phyloP scores from a whole-genome alignment of 1,139 yeast species.

The Lodderomyces jiufengensis region DNA sequence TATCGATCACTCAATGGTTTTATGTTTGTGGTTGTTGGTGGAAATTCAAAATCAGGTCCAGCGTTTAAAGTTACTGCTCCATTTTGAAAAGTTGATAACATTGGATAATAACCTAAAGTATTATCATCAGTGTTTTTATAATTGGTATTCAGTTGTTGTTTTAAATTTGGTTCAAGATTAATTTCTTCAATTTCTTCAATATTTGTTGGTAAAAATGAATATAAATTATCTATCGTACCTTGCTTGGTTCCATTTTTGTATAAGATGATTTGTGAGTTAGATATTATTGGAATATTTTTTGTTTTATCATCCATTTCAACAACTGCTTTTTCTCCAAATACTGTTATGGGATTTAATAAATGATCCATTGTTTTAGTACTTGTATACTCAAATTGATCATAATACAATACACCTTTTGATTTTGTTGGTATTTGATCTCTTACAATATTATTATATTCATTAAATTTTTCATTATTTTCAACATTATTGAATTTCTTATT shows the following conservation, averaged over 20 bases:
- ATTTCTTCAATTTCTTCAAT: slow-evolving; percentile 24
- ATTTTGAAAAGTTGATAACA: slow-evolving; percentile 75
- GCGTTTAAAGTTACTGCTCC: slow-evolving; percentile 72
- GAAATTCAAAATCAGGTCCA: slow-evolving; percentile 61
- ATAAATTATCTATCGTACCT: slow-evolving; percentile 58
- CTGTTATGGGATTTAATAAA: slow-evolving; percentile 66
- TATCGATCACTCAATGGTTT: slow-evolving; percentile 60
- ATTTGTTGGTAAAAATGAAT: slow-evolving; percentile 67
- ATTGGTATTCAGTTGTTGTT: slow-evolving; percentile 46
- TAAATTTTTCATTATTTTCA: slow-evolving; percentile 22
- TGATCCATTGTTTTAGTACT: slow-evolving; percentile 75
- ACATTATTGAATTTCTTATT: slow-evolving; percentile 11
- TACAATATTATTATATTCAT: slow-evolving; percentile 35
- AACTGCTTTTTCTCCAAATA: slow-evolving; percentile 62
- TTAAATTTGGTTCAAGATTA: slow-evolving; percentile 29
- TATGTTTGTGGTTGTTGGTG: slow-evolving; percentile 25
- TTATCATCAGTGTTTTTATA: slow-evolving; percentile 71
- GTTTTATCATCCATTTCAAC: slow-evolving; percentile 26
- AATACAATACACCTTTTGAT: slow-evolving; percentile 72
- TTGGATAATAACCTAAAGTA: slow-evolving; percentile 85
- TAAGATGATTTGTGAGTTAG: slow-evolving; percentile 58
- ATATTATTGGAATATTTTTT: slow-evolving; percentile 40
- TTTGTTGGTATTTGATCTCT: slow-evolving; percentile 89
- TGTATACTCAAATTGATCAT: slow-evolving; percentile 84
- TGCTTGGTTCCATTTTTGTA: slow-evolving; percentile 72